These are phyloP conservation scores for Trifolium subterraneum DNA, from an alignment of 306 rosid genomes.

Conservation along the genomic window DNA sequence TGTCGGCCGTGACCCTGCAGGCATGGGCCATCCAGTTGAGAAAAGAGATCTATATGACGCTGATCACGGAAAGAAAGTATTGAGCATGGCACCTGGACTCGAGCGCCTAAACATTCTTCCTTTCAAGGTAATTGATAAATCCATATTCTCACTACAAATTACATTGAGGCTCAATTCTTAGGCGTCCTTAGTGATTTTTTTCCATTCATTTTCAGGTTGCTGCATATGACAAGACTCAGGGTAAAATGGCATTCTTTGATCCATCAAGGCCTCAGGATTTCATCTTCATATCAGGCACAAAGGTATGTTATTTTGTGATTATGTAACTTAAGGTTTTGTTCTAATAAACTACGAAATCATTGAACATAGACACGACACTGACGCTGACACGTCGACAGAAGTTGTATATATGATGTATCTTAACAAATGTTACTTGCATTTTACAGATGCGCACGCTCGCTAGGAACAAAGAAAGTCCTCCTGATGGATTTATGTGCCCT, in stretches of 20 bases:
- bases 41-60: conserved; percentile 94
- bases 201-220: conserved; percentile 72
- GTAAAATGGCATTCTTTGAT: conserved; percentile 97
- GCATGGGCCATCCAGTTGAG: conserved; percentile 95
- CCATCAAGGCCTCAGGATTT: conserved; percentile 93
- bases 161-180: neutral
- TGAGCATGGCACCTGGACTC: conserved; percentile 99
- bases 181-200: conserved; percentile 33
- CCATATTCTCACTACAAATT: neutral
- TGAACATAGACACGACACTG: neutral
- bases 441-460: conserved; percentile 94
- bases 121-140: conserved; percentile 69
- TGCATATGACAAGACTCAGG: conserved; percentile 93
- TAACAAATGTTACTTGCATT: conserved; percentile 31
- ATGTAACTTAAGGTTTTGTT: neutral
- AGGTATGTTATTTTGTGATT: conserved; percentile 56
- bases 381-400: neutral
- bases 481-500: conserved; percentile 98
- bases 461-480: conserved; percentile 90
- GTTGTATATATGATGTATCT: conserved; percentile 5
- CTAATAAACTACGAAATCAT: neutral
- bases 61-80: conserved; percentile 94
- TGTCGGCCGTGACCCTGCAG: conserved; percentile 99
- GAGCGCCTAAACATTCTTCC: conserved; percentile 98
- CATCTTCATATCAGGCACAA: conserved; percentile 96